Base-by-base conservation (phyloP, 192 early-diverging fungal genomes). In the Dispira simplex region DNA sequence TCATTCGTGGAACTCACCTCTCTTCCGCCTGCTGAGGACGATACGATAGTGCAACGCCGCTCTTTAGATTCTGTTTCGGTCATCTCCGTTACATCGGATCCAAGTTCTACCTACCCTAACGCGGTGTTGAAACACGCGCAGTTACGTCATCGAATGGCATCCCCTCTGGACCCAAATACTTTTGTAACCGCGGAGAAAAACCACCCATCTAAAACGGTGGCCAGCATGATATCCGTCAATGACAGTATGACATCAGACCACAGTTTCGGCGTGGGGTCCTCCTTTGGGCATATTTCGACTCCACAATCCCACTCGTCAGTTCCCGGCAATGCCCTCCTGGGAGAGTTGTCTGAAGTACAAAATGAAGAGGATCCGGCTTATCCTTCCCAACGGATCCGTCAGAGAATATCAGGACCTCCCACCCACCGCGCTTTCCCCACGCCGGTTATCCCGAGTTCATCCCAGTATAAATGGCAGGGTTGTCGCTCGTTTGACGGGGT, bases 211-310 rank as follows among this genome's bases (percentile, higher is more conserved):
- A 39, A 39, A 39, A 39, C 32, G 6, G 32, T 39, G 32, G 6
- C 32, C 32, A 39, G 6, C 32, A 6, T 1, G 32, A 39, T 39
- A 39, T 39, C 32, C 32, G 32, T 39, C 32, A 39, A 39, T 39
- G 32, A 39, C 32, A 39, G 32, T 39, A 39, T 53, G 51, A n/a
- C 16, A 10, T 58, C 56, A 8, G 21, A 62, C n/a, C 32, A 46
- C 8, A 62, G 59, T n/a, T 62, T 62, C 45, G 59, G 59, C 59
- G 59, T 44, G 16, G 59, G 59, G 4, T 62, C 59, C 18, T 62
- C 59, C 20, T 62, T 62, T 39, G 59, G 59, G 2, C 59, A 62
- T 25, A 43, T 12, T 25, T 62, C 59, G 12, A 12, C 16, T 11
- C 26, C 59, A 14, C n/a, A 25, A 8, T 44, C 59, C 8, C 59